Conservation (phyloP, 1,284 basidiomycete species). For the Pterula multifida region DNA sequence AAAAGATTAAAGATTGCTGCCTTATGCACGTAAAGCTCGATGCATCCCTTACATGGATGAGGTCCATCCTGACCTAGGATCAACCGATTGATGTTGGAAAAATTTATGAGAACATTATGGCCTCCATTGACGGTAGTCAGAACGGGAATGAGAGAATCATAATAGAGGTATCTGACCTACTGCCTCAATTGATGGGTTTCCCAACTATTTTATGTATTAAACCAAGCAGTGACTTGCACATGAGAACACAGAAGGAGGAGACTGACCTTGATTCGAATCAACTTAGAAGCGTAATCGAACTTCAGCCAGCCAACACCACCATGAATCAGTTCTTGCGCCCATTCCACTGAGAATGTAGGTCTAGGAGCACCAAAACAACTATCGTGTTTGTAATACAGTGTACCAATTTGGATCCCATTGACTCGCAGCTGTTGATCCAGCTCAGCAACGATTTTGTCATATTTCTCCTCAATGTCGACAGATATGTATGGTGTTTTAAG, state of each 20-base stretch:
- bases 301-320: slow-evolving; percentile 38
- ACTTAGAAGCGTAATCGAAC: slow-evolving; percentile 55
- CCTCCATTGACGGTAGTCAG: not conserved
- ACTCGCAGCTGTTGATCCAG: slow-evolving; percentile 39
- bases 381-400: slow-evolving; percentile 19
- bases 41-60: not conserved
- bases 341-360: slow-evolving; percentile 50
- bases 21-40: not conserved
- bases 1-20: too few relatives aligned
- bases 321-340: slow-evolving; percentile 30
- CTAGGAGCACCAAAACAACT: slow-evolving; percentile 26
- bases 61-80: not conserved
- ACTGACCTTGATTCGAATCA: slow-evolving; percentile 44
- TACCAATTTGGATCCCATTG: slow-evolving; percentile 49
- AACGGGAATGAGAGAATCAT: not conserved
- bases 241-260: too few relatives aligned
- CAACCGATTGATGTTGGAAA: not conserved
- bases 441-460: slow-evolving; percentile 28
- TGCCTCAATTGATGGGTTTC: slow-evolving; percentile 25
- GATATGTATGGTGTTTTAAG: slow-evolving; percentile 49
- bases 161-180: not conserved
- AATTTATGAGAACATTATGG: not conserved
- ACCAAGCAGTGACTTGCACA: too few relatives aligned
- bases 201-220: too few relatives aligned
- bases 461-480: slow-evolving; percentile 46